Percentiles rank a stretch among this genome's conserved stretches.
Conservation (phyloP, 2,329 filamentous ascomycete genomes). For the Sporothrix pallida region DNA sequence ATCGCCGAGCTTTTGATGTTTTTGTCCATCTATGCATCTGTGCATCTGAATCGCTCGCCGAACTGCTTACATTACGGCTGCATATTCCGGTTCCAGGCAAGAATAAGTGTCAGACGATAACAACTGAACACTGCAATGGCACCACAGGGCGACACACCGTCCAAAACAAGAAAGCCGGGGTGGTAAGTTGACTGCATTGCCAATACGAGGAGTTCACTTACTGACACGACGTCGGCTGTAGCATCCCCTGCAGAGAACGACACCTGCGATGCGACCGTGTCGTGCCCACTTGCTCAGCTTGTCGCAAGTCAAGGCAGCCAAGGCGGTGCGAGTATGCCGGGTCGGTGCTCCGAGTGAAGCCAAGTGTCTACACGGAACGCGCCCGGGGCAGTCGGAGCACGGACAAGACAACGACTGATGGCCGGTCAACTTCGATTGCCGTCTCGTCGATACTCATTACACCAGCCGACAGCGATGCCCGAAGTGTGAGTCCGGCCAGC, state of each 20-base stretch:
- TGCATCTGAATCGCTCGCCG: background rate
- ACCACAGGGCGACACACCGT: background rate
- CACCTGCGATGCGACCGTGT: background rate
- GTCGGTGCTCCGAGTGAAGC: background rate
- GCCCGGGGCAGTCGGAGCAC: background rate
- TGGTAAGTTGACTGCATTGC: background rate
- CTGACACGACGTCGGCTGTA: background rate
- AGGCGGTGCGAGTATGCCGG: background rate
- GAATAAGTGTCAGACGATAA: too few species aligned
- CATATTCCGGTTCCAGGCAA: background rate
- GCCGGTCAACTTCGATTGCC: background rate
- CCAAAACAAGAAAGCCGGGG: conserved; percentile 8
- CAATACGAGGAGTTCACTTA: background rate
- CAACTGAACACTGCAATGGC: background rate
- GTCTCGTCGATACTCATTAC: background rate
- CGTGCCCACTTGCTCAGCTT: background rate
- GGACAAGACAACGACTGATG: background rate
- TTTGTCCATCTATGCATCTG: too few species aligned
- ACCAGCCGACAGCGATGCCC: background rate
- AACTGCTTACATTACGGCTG: conserved; percentile 6
- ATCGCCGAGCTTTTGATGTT: background rate
- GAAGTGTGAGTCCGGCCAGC: background rate
- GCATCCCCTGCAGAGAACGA: background rate
- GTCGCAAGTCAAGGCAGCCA: background rate
- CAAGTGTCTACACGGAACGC: background rate